A percentile compares a stretch with the other conserved stretches of the same genome.
Evolutionary conservation across 495 filamentous ascomycete genomes (phyloP).

Genomic region (Opeltia flavorubescens): DNA sequence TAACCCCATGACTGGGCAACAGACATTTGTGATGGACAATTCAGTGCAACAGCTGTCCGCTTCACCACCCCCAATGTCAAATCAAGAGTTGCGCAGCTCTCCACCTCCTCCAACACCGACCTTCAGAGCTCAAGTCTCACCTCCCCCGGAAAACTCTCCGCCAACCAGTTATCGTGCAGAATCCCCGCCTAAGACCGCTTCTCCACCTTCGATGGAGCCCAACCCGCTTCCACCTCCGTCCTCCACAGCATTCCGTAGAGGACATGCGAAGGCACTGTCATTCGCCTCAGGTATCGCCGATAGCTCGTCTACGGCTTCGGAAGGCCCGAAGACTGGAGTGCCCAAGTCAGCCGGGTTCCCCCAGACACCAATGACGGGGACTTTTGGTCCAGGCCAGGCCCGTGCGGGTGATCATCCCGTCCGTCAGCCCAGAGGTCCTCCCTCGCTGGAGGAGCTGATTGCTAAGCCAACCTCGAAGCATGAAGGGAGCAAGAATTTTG

Average conservation of each 20-base stretch:
- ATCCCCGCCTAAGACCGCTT: conserved; percentile 28
- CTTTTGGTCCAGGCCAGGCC: conserved; percentile 84
- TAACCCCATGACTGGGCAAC: conserved; percentile 71
- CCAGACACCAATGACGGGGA: conserved; percentile 65
- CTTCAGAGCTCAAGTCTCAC: conserved; percentile 65
- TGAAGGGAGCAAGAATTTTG: conserved; percentile 98
- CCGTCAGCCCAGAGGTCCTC: conserved; percentile 88
- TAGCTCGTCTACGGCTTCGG: conserved; percentile 40
- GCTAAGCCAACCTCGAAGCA: conserved; percentile 85
- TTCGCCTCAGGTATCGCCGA: conserved; percentile 49
- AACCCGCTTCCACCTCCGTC: conserved; percentile 66
- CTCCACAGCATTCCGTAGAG: conserved; percentile 74
- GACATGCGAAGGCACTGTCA: conserved; percentile 83
- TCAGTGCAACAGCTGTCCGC: conserved; percentile 22
- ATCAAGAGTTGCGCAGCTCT: conserved; percentile 21
- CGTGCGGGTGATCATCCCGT: conserved; percentile 89
- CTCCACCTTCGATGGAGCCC: conserved; percentile 46
- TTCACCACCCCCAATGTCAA: conserved; percentile 23
- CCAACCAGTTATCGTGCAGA: conserved; percentile 32
- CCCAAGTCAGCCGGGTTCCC: conserved; percentile 71
- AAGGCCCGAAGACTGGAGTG: conserved; percentile 46
- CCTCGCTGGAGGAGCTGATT: conserved; percentile 79
- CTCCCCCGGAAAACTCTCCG: conserved; percentile 47
- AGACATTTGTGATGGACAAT: conserved; percentile 55
- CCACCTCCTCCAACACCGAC: conserved; percentile 39